These are phyloP conservation scores for Xylariomycetidae sp. DNA, from an alignment of 2,329 filamentous ascomycete genomes.

Conservation along the genomic window DNA sequence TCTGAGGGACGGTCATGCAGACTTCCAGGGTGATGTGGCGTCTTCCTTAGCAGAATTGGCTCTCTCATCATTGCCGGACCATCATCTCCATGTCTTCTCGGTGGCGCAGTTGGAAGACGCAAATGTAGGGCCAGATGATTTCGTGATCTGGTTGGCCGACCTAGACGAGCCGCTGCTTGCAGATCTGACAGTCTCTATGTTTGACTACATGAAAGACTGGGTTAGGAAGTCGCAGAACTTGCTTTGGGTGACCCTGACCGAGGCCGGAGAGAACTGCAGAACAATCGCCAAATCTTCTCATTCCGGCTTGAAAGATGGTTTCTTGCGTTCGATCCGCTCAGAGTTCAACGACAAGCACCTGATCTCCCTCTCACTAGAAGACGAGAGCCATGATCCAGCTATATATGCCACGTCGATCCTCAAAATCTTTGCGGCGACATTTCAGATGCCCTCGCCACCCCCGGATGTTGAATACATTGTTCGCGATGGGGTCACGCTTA, in stretches of 20 bases:
- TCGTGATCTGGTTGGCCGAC: not conserved
- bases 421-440: conserved; percentile 1
- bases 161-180: not conserved
- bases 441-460: not conserved
- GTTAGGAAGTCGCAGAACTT: not conserved
- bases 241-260: not conserved
- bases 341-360: conserved; percentile 4
- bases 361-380: conserved; percentile 6
- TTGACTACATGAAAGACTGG: not conserved
- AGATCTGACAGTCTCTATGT: not conserved
- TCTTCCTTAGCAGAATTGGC: no score
- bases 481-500: not conserved
- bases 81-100: not conserved
- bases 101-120: not conserved
- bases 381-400: no score
- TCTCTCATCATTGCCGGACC: no score
- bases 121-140: not conserved
- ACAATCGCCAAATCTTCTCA: no score
- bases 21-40: not conserved
- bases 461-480: conserved; percentile 7
- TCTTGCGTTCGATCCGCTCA: conserved; percentile 5
- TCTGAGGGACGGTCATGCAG: not conserved
- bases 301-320: conserved; percentile 4
- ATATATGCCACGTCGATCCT: no score
- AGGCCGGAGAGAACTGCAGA: not conserved